Conservation (phyloP, 768 basidiomycete species). For the Suillus paluster region DNA sequence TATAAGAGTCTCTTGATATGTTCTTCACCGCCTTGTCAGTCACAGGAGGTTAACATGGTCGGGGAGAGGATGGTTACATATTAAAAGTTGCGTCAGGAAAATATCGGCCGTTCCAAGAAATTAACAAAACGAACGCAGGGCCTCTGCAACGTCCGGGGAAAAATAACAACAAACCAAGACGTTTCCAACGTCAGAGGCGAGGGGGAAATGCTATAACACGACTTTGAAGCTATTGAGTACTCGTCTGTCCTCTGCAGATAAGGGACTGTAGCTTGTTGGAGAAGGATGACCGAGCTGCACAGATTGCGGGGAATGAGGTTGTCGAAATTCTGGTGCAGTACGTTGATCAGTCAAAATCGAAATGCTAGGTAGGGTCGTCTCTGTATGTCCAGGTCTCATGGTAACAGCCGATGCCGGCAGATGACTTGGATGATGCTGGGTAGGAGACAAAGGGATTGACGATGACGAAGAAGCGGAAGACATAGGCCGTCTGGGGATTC, state of each 20-base stretch:
- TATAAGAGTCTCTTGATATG: not conserved
- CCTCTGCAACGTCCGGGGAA: not conserved
- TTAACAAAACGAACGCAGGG: not conserved
- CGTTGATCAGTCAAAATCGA: conserved; percentile 18
- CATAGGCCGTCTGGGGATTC: conserved; percentile 14
- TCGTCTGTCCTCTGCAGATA: conserved; percentile 61
- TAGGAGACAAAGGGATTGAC: conserved; percentile 17
- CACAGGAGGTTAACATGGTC: not conserved
- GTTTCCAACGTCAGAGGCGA: not conserved
- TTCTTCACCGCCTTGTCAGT: not conserved
- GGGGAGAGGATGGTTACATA: not conserved
- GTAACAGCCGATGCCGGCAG: conserved; percentile 8
- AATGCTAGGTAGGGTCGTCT: conserved; percentile 29
- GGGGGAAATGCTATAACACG: conserved; percentile 40
- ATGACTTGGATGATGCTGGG: conserved; percentile 15
- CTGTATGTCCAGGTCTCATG: conserved; percentile 11
- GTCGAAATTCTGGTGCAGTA: conserved; percentile 6
- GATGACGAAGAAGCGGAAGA: conserved; percentile 22
- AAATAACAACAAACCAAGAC: not conserved
- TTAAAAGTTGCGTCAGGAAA: not conserved
- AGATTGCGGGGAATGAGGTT: conserved; percentile 11
- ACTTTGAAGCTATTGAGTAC: conserved; percentile 61
- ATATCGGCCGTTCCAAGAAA: not conserved
- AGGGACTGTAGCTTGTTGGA: conserved; percentile 39
- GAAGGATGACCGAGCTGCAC: conserved; percentile 29